These are phyloP conservation scores for Nothophytophthora sp. DNA, from an alignment of 352 stramenopile genomes.

Conservation along the genomic window DNA sequence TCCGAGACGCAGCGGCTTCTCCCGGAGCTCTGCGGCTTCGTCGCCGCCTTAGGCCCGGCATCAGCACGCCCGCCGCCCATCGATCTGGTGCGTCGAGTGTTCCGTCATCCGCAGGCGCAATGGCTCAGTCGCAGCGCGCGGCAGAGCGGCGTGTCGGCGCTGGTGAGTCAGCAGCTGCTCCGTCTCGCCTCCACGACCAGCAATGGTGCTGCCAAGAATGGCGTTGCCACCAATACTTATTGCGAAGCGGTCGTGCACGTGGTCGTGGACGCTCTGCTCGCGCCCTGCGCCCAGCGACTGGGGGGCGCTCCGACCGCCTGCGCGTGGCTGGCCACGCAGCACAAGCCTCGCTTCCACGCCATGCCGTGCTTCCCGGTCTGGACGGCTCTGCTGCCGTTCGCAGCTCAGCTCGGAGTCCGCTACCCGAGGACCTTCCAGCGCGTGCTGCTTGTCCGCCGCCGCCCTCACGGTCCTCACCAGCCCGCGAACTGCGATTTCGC, in stretches of 20 bases:
- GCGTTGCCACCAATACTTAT: constrained; percentile 1
- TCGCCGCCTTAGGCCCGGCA: background rate
- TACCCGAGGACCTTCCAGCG: constrained; percentile 25
- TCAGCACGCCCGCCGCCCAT: too few relatives aligned
- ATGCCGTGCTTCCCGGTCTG: constrained; percentile 67
- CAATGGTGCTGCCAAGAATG: background rate
- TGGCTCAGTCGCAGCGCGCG: constrained; percentile 63
- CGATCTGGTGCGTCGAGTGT: constrained; percentile 26
- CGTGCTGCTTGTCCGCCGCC: constrained; percentile 18
- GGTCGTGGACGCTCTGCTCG: constrained; percentile 54
- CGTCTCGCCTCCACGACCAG: constrained; percentile 16
- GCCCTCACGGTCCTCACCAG: background rate
- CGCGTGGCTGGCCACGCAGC: constrained; percentile 35
- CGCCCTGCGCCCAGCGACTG: constrained; percentile 29
- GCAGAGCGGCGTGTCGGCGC: constrained; percentile 48
- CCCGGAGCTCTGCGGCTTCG: constrained; percentile 46
- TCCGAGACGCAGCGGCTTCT: constrained; percentile 36
- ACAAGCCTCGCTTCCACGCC: constrained; percentile 57
- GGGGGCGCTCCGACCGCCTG: constrained; percentile 29
- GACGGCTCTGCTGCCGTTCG: constrained; percentile 58
- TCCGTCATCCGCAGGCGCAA: constrained; percentile 39
- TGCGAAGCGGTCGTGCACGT: constrained; percentile 30
- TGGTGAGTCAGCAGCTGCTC: constrained; percentile 57
- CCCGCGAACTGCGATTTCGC: constrained; percentile 62
- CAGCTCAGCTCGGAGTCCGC: constrained; percentile 36